Percentiles rank a stretch among this genome's conserved stretches.
These are phyloP conservation scores for Brasilioporus rufonigricans DNA, from an alignment of 768 basidiomycete species.

Conservation along the genomic window DNA sequence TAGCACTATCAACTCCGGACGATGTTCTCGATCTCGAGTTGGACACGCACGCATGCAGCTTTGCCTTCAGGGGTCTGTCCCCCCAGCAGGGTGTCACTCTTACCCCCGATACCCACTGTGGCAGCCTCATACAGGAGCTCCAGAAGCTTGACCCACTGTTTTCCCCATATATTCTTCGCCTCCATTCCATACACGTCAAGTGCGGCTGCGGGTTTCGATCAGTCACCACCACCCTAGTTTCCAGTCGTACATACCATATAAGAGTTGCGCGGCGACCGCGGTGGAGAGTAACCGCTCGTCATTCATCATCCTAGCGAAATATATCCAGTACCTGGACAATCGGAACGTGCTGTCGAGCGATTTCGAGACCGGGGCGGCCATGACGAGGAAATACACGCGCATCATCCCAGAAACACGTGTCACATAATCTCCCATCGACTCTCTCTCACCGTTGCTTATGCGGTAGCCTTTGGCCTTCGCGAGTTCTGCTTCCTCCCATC, in stretches of 20 bases:
- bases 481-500: constrained; percentile 43
- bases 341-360: constrained; percentile 48
- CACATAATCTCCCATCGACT: constrained; percentile 59
- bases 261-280: constrained; percentile 61
- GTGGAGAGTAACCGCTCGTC: constrained; percentile 51
- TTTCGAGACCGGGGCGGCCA: constrained; percentile 43
- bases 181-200: constrained; percentile 67
- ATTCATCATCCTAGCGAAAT: constrained; percentile 62
- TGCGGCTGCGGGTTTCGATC: constrained; percentile 46
- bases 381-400: constrained; percentile 82
- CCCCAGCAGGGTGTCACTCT: constrained; percentile 44
- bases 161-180: constrained; percentile 66
- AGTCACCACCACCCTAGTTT: constrained; percentile 1
- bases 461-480: constrained; percentile 59
- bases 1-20: constrained; percentile 32
- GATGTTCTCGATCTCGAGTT: constrained; percentile 66
- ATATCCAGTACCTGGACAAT: constrained; percentile 66
- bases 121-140: constrained; percentile 62
- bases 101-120: constrained; percentile 48
- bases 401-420: constrained; percentile 73
- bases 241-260: constrained; percentile 49
- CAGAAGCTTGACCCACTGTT: constrained; percentile 75
- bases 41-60: constrained; percentile 61
- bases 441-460: constrained; percentile 42
- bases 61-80: constrained; percentile 59